phyloP scores from a whole-genome alignment of 2,329 filamentous ascomycete genomes.

The Apiospora koreana region DNA sequence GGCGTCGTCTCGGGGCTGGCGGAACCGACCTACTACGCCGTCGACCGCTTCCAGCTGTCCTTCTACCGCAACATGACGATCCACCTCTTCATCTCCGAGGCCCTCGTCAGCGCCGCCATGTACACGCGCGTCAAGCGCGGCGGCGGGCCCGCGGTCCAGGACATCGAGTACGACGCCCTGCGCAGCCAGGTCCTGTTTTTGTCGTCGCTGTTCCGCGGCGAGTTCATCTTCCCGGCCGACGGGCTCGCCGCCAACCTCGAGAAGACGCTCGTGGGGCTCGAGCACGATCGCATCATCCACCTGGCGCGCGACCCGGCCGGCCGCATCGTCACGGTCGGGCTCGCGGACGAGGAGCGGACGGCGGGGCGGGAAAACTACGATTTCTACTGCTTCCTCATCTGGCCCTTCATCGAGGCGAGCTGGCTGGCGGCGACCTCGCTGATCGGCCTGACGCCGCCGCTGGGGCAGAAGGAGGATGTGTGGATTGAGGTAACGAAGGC shows the following conservation, averaged over 20 bases:
- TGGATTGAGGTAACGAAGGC: conserved; percentile 81
- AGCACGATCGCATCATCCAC: conserved; percentile 75
- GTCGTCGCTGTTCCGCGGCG: conserved; percentile 89
- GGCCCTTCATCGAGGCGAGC: conserved; percentile 94
- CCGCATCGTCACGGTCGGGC: conserved; percentile 66
- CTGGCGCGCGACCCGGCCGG: conserved; percentile 59
- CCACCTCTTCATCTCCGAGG: conserved; percentile 93
- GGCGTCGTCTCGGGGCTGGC: conserved; percentile 76
- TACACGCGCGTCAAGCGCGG: conserved; percentile 91
- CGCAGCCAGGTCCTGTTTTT: conserved; percentile 83
- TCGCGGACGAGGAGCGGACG: conserved; percentile 74
- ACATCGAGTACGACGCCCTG: conserved; percentile 74
- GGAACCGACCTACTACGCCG: conserved; percentile 91
- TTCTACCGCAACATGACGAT: conserved; percentile 99
- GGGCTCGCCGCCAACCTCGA: conserved; percentile 80
- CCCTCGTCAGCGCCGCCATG: conserved; percentile 84
- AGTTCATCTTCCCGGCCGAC: conserved; percentile 94
- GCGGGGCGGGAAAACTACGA: conserved; percentile 92
- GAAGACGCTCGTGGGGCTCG: conserved; percentile 74
- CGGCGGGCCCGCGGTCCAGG: conserved; percentile 79
- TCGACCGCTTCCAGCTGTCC: conserved; percentile 93
- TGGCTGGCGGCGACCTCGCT: conserved; percentile 91
- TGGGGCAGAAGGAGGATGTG: conserved; percentile 55
- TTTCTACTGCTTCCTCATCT: conserved; percentile 98
- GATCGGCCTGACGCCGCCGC: conserved; percentile 80